Conservation (phyloP, 176 grass and related monocot species). For the Oryza nivara region DNA sequence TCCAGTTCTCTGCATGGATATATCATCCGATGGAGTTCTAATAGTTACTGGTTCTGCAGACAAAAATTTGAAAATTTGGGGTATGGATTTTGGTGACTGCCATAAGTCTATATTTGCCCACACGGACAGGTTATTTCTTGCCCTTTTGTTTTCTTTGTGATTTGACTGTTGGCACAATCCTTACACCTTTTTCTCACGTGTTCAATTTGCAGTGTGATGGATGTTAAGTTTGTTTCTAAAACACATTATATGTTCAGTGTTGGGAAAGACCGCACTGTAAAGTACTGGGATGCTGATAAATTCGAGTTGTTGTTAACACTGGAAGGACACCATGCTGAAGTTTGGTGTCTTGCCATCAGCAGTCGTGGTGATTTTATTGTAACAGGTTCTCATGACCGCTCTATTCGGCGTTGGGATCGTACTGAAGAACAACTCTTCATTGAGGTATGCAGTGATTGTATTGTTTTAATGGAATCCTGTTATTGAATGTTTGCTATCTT, state of each 20-base stretch:
- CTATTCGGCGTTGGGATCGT: constrained; percentile 91
- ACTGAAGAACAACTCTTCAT: constrained; percentile 96
- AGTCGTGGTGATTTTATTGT: constrained; percentile 90
- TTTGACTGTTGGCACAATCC: neutral
- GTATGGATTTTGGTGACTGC: constrained; percentile 97
- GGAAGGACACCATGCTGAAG: constrained; percentile 95
- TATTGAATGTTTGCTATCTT: constrained; percentile 14
- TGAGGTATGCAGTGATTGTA: constrained; percentile 52
- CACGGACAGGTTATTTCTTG: constrained; percentile 62
- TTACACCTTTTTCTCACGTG: constrained; percentile 25
- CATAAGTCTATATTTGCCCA: constrained; percentile 93
- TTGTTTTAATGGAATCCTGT: neutral
- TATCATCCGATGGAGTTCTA: constrained; percentile 86
- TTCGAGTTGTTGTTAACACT: constrained; percentile 94
- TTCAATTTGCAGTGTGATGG: constrained; percentile 78
- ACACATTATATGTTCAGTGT: constrained; percentile 97
- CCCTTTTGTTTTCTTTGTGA: constrained; percentile 16
- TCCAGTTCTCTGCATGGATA: constrained; percentile 96
- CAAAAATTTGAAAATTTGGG: constrained; percentile 97
- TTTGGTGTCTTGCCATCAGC: constrained; percentile 87
- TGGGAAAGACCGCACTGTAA: constrained; percentile 87
- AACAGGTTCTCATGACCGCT: constrained; percentile 94
- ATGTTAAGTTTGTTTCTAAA: constrained; percentile 88
- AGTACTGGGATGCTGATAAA: constrained; percentile 99
- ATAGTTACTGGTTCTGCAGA: constrained; percentile 94